phyloP scores from a whole-genome alignment of 169 alveolate genomes.

The Cryptosporidium tyzzeri region DNA sequence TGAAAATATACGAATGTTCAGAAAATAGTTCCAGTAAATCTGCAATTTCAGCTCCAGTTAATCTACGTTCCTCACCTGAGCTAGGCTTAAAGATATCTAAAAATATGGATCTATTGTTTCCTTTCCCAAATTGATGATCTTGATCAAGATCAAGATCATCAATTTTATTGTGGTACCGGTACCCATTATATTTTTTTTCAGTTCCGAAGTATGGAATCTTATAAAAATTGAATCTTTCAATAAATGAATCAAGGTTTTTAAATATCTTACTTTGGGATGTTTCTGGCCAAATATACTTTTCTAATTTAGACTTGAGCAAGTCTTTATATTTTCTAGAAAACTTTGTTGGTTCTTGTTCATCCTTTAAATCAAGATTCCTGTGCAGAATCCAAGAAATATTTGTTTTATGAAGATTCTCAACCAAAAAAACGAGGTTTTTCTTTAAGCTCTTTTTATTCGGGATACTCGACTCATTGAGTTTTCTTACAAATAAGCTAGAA shows the following conservation, averaged over 20 bases:
- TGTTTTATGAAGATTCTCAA: constrained; percentile 26
- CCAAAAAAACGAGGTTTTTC: constrained; percentile 8
- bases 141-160: not conserved
- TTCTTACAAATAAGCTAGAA: constrained; percentile 32
- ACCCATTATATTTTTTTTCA: not conserved
- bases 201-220: constrained; percentile 11
- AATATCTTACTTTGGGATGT: not conserved
- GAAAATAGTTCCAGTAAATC: constrained; percentile 36
- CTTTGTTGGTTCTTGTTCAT: not conserved
- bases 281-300: constrained; percentile 63
- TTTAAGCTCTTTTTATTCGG: constrained; percentile 1
- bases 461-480: constrained; percentile 9
- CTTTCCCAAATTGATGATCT: not conserved
- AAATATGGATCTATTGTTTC: not conserved
- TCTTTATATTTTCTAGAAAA: constrained; percentile 18
- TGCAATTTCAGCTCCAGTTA: constrained; percentile 36
- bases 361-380: not conserved
- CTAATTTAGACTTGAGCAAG: constrained; percentile 26
- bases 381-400: constrained; percentile 45
- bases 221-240: constrained; percentile 18
- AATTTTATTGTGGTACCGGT: not conserved
- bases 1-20: constrained; percentile 8
- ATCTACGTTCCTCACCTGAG: not conserved
- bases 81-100: not conserved
- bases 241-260: constrained; percentile 19